These are phyloP conservation scores for Podospora fimiseda DNA, from an alignment of 495 filamentous ascomycete genomes.

Conservation along the genomic window DNA sequence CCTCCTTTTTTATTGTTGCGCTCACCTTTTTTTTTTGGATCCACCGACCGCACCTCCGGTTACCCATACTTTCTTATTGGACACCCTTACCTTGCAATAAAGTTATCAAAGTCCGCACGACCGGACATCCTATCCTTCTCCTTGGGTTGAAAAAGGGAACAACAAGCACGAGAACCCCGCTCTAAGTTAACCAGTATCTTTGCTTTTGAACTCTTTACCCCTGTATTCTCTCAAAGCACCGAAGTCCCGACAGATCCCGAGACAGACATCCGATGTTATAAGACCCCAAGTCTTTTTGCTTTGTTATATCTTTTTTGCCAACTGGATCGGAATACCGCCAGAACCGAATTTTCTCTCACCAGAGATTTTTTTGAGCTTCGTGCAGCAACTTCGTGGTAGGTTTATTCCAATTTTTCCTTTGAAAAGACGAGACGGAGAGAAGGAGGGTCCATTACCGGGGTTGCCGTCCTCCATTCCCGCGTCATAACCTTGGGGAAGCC, in stretches of 20 bases:
- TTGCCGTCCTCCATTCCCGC: background rate
- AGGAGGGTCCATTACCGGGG: background rate
- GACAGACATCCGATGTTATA: background rate
- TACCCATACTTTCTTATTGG: no score
- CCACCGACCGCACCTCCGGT: constrained; percentile 5
- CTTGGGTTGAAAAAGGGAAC: background rate
- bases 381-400: no score
- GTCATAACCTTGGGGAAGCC: background rate
- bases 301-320: no score
- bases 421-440: no score
- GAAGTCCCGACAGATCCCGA: background rate
- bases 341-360: no score
- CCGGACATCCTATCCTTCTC: constrained; percentile 1
- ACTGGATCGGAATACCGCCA: no score
- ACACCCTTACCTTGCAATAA: background rate
- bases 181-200: no score
- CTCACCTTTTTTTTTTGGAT: background rate
- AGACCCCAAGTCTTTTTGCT: background rate
- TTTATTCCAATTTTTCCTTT: no score
- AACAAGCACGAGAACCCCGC: background rate
- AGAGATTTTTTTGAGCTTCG: no score
- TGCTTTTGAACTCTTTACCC: no score
- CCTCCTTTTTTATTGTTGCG: no score
- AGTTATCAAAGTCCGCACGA: background rate
- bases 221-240: background rate